Evolutionary conservation across 2,329 filamentous ascomycete genomes (phyloP).

Genomic region (Chrysoporthe deuterocubensis): DNA sequence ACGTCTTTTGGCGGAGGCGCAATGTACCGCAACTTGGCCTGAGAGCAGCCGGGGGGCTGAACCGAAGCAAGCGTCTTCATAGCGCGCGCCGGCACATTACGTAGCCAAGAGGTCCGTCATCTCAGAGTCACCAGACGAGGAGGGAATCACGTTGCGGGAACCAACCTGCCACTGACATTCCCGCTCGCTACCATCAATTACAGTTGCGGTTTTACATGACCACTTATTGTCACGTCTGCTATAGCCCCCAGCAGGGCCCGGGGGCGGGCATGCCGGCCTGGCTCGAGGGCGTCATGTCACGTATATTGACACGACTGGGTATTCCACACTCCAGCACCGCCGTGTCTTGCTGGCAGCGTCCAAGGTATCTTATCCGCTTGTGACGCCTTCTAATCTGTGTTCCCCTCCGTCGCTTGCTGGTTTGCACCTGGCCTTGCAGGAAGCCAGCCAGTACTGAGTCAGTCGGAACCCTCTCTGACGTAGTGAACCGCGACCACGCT

Average conservation of each 20-base stretch:
- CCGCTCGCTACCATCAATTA: too few relatives aligned
- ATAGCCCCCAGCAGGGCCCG: too few relatives aligned
- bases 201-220: too few relatives aligned
- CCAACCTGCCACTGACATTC: too few relatives aligned
- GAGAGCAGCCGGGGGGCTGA: background rate
- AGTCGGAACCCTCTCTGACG: slow-evolving; percentile 11
- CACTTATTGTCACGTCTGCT: too few relatives aligned
- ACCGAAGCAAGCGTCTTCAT: background rate
- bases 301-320: too few relatives aligned
- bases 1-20: background rate
- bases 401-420: background rate
- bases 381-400: background rate
- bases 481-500: background rate
- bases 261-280: too few relatives aligned
- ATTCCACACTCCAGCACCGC: too few relatives aligned
- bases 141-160: background rate
- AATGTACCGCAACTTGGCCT: slow-evolving; percentile 1
- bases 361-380: background rate
- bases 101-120: background rate
- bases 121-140: background rate
- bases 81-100: background rate
- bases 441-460: background rate
- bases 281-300: too few relatives aligned
- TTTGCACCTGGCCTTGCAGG: slow-evolving; percentile 1
- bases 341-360: background rate